phyloP scores from a whole-genome alignment of 208 protist genomes.

The Blastocrithidia nonstop region DNA sequence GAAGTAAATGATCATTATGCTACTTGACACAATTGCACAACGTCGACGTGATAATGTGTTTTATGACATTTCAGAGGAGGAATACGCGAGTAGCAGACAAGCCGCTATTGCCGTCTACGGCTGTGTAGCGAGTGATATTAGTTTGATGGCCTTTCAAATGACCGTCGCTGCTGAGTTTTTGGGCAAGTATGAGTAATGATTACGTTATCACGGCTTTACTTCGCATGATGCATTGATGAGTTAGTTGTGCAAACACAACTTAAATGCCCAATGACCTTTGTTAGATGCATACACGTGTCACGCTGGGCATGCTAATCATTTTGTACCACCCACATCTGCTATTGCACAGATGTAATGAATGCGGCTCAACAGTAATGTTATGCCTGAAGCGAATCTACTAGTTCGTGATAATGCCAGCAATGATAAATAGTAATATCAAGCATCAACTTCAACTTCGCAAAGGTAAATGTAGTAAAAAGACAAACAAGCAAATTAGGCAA shows the following conservation, averaged over 20 bases:
- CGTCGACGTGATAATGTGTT: conserved; percentile 21
- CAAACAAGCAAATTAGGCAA: too few relatives aligned
- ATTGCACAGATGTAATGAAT: too few relatives aligned
- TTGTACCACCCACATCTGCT: conserved; percentile 4
- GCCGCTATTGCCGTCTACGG: conserved; percentile 63
- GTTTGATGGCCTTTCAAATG: conserved; percentile 41
- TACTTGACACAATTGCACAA: conserved; percentile 1
- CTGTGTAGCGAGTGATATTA: conserved; percentile 62
- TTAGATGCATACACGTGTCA: conserved; percentile 11
- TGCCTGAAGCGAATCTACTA: too few relatives aligned
- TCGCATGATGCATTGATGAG: conserved; percentile 36
- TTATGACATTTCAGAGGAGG: too few relatives aligned
- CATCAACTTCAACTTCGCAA: too few relatives aligned
- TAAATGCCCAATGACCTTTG: not conserved
- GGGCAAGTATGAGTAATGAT: conserved; percentile 52
- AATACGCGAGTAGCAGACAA: conserved; percentile 24
- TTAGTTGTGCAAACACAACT: conserved; percentile 14
- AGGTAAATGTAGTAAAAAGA: too few relatives aligned
- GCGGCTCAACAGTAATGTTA: too few relatives aligned
- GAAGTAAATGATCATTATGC: conserved; percentile 6
- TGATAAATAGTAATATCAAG: too few relatives aligned
- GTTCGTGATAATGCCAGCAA: too few relatives aligned
- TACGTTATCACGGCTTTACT: conserved; percentile 32
- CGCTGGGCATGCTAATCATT: conserved; percentile 16
- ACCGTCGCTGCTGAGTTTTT: conserved; percentile 26